Conservation (phyloP, 2,329 filamentous ascomycete species). For the Cladophialophora carrionii region DNA sequence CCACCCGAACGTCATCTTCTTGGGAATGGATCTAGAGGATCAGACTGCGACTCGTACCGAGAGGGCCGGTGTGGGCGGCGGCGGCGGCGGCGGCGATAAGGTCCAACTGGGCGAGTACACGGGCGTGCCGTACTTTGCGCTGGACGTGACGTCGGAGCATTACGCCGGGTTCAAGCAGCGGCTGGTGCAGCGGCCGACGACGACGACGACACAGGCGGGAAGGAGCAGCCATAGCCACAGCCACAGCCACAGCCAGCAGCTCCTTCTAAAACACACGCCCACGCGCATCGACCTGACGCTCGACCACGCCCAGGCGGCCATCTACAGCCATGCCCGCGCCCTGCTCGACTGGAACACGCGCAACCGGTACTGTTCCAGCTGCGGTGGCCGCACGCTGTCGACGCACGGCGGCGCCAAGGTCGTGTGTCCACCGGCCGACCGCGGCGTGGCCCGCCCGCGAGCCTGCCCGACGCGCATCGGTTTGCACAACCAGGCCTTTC, state of each 20-base stretch:
- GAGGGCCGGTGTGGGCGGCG: no score
- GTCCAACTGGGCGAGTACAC: constrained; percentile 62
- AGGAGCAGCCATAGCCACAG: no score
- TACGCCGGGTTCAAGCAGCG: constrained; percentile 15
- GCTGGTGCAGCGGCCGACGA: not conserved
- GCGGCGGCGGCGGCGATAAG: constrained; percentile 40
- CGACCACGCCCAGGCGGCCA: constrained; percentile 20
- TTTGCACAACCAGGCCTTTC: constrained; percentile 87
- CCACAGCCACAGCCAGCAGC: no score
- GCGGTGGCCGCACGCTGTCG: constrained; percentile 74
- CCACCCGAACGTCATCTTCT: constrained; percentile 74
- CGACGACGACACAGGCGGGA: no score
- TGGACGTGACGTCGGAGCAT: constrained; percentile 69
- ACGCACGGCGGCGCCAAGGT: constrained; percentile 51
- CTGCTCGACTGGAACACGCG: constrained; percentile 92
- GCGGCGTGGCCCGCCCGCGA: constrained; percentile 47
- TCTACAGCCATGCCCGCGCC: constrained; percentile 62
- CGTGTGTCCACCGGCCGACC: constrained; percentile 49
- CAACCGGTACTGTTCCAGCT: constrained; percentile 87
- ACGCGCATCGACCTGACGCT: constrained; percentile 27
- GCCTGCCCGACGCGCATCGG: constrained; percentile 80
- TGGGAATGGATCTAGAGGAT: constrained; percentile 72
- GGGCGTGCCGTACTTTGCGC: constrained; percentile 82
- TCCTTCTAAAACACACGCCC: constrained; percentile 18
- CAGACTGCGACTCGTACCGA: not conserved